Conservation (phyloP, 1,284 basidiomycete genomes). For the Trichosporon ovoides region DNA sequence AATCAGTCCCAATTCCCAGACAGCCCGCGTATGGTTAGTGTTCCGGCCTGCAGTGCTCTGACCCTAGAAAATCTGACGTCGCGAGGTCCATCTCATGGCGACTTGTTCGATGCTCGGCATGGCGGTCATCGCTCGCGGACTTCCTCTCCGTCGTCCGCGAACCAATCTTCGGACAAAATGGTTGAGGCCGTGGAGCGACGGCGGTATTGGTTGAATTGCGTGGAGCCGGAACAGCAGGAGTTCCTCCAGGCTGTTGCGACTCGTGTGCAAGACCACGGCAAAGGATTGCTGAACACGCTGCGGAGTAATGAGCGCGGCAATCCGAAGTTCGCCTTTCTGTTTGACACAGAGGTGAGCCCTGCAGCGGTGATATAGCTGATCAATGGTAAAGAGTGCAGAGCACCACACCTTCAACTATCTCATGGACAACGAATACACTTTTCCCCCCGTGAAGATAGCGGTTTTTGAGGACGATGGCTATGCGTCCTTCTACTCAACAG, state of each 20-base stretch:
- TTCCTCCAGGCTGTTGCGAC: constrained; percentile 79
- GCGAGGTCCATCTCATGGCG: too few species aligned
- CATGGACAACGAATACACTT: constrained; percentile 59
- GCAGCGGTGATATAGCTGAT: background rate
- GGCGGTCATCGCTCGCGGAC: too few species aligned
- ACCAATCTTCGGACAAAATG: background rate
- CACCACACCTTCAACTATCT: constrained; percentile 74
- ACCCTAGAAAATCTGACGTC: constrained; percentile 3
- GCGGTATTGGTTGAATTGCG: constrained; percentile 48
- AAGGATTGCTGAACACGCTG: constrained; percentile 68
- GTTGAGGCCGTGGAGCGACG: background rate
- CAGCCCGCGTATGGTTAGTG: constrained; percentile 71
- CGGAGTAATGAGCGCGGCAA: constrained; percentile 72
- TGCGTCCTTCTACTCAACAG: constrained; percentile 86
- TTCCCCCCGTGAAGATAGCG: constrained; percentile 53
- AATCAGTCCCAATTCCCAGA: constrained; percentile 76
- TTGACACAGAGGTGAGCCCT: constrained; percentile 59
- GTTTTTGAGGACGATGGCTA: constrained; percentile 91
- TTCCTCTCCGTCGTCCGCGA: constrained; percentile 6
- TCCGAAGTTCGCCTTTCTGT: constrained; percentile 73
- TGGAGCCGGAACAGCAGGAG: constrained; percentile 68
- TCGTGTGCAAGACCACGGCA: constrained; percentile 74
- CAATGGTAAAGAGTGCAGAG: background rate
- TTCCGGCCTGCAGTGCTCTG: constrained; percentile 33
- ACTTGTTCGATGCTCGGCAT: too few species aligned